These are phyloP conservation scores for Choanephora cucurbitarum DNA, from an alignment of 371 early-diverging fungal species.

Conservation along the genomic window DNA sequence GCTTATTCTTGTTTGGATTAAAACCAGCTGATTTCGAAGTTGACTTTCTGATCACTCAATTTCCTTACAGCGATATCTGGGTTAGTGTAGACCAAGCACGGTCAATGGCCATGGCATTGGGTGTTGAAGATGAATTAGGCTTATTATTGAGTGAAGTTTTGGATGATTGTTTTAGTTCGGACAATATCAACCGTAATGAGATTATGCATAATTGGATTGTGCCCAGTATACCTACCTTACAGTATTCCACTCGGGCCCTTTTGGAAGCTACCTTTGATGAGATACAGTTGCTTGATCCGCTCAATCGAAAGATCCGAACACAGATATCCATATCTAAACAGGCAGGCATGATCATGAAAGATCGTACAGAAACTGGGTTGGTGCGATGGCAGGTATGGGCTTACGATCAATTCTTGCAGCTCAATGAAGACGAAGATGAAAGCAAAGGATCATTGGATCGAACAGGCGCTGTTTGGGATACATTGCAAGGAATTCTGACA, in stretches of 20 bases:
- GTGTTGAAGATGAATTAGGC: conserved; percentile 28
- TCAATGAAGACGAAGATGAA: background rate
- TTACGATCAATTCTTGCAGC: conserved; percentile 39
- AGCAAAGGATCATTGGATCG: conserved; percentile 7
- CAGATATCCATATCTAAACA: conserved; percentile 37
- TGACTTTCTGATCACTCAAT: conserved; percentile 39
- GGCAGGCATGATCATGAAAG: conserved; percentile 42
- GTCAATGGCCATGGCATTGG: conserved; percentile 36
- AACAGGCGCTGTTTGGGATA: conserved; percentile 42
- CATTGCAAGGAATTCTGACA: conserved; percentile 40
- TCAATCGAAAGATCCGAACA: conserved; percentile 36
- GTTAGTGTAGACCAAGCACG: conserved; percentile 34
- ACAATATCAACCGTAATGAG: conserved; percentile 35
- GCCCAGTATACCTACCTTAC: conserved; percentile 33
- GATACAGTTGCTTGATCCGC: conserved; percentile 10
- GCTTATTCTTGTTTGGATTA: conserved; percentile 43
- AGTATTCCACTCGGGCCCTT: conserved; percentile 47
- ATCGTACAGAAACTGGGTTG: conserved; percentile 40
- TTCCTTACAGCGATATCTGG: conserved; percentile 52
- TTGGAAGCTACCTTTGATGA: conserved; percentile 31
- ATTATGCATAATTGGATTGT: conserved; percentile 52
- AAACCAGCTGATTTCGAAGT: conserved; percentile 34
- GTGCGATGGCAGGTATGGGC: conserved; percentile 43
- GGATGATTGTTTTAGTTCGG: conserved; percentile 32
- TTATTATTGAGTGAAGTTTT: conserved; percentile 14